Evolutionary conservation across 495 filamentous ascomycete genomes (phyloP).

Genomic region (Penicillium robsamsonii): DNA sequence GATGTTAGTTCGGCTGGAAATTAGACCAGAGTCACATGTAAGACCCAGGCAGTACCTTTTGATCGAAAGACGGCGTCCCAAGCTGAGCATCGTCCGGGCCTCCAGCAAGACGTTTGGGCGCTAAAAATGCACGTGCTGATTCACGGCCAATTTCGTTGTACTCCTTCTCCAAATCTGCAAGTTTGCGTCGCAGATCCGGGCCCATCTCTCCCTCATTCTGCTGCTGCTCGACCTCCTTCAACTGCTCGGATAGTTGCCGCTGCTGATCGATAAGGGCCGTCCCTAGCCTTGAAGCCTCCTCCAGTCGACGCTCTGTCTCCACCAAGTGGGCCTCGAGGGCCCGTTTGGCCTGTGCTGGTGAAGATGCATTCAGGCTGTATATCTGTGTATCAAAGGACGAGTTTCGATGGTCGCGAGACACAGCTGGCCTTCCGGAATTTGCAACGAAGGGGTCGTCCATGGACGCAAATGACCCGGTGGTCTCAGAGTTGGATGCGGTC

Average conservation of each 20-base stretch:
- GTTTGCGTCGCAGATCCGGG: conserved; percentile 76
- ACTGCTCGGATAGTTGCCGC: conserved; percentile 70
- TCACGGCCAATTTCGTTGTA: conserved; percentile 94
- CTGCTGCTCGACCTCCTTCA: conserved; percentile 80
- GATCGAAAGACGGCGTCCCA: conserved; percentile 62
- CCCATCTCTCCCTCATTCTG: conserved; percentile 79
- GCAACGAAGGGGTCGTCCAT: conserved; percentile 58
- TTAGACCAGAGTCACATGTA: neutral
- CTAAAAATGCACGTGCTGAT: conserved; percentile 81
- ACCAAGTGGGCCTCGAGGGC: conserved; percentile 87
- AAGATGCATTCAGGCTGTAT: conserved; percentile 72
- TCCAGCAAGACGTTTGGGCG: conserved; percentile 71
- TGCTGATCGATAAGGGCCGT: conserved; percentile 82
- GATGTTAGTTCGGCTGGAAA: conserved; percentile 13
- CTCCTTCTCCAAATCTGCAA: conserved; percentile 86
- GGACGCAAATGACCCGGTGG: conserved; percentile 25
- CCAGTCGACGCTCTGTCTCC: conserved; percentile 85
- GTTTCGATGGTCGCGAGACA: conserved; percentile 61
- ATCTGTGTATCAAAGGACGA: conserved; percentile 75
- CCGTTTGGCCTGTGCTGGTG: conserved; percentile 81
- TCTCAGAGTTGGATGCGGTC: conserved; percentile 20
- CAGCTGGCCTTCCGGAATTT: conserved; percentile 32
- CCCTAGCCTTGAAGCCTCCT: conserved; percentile 86
- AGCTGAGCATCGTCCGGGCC: conserved; percentile 56
- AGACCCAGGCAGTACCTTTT: conserved; percentile 46